Conservation (phyloP, 2,329 filamentous ascomycete species). For the Eutypella sp. region DNA sequence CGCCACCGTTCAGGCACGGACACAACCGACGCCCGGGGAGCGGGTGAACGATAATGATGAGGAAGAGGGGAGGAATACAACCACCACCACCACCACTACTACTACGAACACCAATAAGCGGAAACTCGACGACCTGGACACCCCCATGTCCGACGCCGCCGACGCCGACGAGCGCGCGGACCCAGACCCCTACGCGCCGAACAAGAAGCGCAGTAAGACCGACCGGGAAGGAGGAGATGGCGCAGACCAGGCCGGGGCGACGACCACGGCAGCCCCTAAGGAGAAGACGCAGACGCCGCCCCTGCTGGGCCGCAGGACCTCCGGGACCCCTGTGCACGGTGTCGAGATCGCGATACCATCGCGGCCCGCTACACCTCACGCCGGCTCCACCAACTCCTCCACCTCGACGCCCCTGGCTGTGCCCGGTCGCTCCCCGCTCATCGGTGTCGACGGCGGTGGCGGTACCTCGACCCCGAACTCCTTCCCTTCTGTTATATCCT, state of each 20-base stretch:
- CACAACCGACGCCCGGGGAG: too few relatives aligned
- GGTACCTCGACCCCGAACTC: background rate
- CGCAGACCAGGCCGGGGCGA: too few relatives aligned
- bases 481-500: background rate
- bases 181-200: slow-evolving; percentile 22
- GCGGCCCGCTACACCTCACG: slow-evolving; percentile 54
- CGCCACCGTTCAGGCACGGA: slow-evolving; percentile 17
- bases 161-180: slow-evolving; percentile 11
- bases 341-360: slow-evolving; percentile 61
- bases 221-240: slow-evolving; percentile 27
- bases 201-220: slow-evolving; percentile 43
- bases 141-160: slow-evolving; percentile 26
- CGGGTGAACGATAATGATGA: too few relatives aligned
- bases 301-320: slow-evolving; percentile 40
- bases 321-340: slow-evolving; percentile 48
- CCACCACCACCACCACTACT: slow-evolving; percentile 9
- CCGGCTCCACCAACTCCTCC: slow-evolving; percentile 36
- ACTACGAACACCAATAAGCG: slow-evolving; percentile 19
- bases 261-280: too few relatives aligned
- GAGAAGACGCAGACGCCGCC: slow-evolving; percentile 35
- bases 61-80: slow-evolving; percentile 6
- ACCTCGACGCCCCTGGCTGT: slow-evolving; percentile 37
- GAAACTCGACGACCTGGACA: slow-evolving; percentile 22
- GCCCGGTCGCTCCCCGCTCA: slow-evolving; percentile 33
- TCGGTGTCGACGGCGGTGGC: slow-evolving; percentile 16